Evolutionary conservation across 176 grass and related monocot genomes (phyloP).

Genomic region (Musa acuminata): DNA sequence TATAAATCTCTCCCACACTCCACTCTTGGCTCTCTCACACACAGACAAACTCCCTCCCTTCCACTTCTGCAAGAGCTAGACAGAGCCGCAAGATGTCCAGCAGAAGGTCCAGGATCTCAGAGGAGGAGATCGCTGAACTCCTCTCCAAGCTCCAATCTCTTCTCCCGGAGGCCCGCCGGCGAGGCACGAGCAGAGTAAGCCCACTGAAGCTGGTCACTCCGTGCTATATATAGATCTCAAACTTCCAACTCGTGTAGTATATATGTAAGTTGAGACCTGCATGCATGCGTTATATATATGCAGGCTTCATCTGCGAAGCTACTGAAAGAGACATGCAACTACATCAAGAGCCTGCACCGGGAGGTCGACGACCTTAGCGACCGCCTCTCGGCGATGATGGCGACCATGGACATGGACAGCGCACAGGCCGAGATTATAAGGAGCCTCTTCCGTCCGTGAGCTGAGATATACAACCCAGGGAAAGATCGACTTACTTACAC

Average conservation of each 20-base stretch:
- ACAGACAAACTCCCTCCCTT: not conserved
- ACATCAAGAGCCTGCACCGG: slow-evolving; percentile 69
- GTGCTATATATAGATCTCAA: not conserved
- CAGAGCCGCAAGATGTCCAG: slow-evolving; percentile 25
- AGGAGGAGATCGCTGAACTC: slow-evolving; percentile 73
- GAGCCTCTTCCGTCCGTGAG: slow-evolving; percentile 33
- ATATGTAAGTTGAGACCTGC: not conserved
- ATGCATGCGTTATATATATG: not conserved
- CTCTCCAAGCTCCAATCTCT: slow-evolving; percentile 60
- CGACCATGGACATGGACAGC: slow-evolving; percentile 41
- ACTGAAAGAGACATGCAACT: slow-evolving; percentile 68
- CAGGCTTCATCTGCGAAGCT: slow-evolving; percentile 54
- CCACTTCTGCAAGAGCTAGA: not conserved
- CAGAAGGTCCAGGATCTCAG: slow-evolving; percentile 42
- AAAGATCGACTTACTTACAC: too few species aligned
- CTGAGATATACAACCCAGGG: too few species aligned
- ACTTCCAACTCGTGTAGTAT: not conserved
- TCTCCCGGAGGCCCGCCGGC: slow-evolving; percentile 34
- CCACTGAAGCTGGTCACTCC: not conserved
- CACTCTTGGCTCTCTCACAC: not conserved
- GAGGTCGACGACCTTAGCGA: slow-evolving; percentile 63
- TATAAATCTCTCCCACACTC: not conserved
- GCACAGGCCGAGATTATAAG: slow-evolving; percentile 56
- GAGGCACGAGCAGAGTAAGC: slow-evolving; percentile 31
- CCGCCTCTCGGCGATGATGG: slow-evolving; percentile 52